Evolutionary conservation across 805 yeast species (phyloP).

Genomic region (Zygosaccharomyces pseudorouxii): DNA sequence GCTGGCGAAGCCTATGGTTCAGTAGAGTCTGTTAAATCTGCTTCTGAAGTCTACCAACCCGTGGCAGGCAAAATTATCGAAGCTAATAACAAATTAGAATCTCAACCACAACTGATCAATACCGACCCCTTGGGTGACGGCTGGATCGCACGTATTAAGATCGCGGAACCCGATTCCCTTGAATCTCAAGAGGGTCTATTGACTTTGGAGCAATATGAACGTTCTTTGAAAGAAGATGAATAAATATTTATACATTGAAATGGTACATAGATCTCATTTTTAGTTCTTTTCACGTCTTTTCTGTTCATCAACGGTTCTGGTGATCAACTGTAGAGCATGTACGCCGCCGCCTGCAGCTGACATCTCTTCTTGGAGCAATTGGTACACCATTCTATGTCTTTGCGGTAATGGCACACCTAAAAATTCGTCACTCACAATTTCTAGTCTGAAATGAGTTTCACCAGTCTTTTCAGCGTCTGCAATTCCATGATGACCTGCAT

Average conservation of each 20-base stretch:
- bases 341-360: conserved; percentile 50
- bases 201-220: conserved; percentile 52
- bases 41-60: conserved; percentile 89
- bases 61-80: conserved; percentile 71
- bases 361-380: conserved; percentile 66
- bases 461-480: conserved; percentile 62
- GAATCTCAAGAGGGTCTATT: conserved; percentile 43
- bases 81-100: conserved; percentile 61
- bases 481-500: conserved; percentile 81
- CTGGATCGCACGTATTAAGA: conserved; percentile 80
- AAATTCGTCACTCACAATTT: conserved; percentile 66
- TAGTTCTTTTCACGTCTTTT: not conserved
- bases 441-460: conserved; percentile 81
- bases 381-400: conserved; percentile 75
- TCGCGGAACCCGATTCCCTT: conserved; percentile 46
- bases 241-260: conserved; percentile 11
- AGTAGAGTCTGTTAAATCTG: conserved; percentile 91
- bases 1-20: conserved; percentile 85
- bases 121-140: conserved; percentile 90
- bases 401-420: conserved; percentile 59
- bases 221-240: conserved; percentile 53
- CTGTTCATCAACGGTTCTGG: conserved; percentile 52
- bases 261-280: not conserved
- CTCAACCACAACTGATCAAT: conserved; percentile 74
- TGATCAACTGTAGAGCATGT: conserved; percentile 83